phyloP scores from a whole-genome alignment of 169 alveolate genomes.

The Plasmodium chabaudi region DNA sequence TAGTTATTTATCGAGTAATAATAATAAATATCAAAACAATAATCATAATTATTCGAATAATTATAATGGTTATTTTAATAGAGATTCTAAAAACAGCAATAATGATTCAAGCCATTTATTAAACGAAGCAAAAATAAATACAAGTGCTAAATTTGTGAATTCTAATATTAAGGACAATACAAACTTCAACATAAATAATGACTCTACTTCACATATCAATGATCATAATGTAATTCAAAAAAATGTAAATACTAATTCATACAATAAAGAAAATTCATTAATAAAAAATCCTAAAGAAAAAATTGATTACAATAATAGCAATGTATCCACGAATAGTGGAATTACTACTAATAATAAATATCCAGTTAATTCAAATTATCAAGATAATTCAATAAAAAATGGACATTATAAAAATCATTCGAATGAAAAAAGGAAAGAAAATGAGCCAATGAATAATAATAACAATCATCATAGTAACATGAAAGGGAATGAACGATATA shows the following conservation, averaged over 20 bases:
- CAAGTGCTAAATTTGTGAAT: slow-evolving; percentile 25
- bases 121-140: slow-evolving; percentile 56
- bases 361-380: slow-evolving; percentile 5
- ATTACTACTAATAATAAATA: background rate
- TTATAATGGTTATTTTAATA: slow-evolving; percentile 12
- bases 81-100: slow-evolving; percentile 11
- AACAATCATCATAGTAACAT: background rate
- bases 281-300: slow-evolving; percentile 39
- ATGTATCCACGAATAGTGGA: background rate
- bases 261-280: slow-evolving; percentile 34
- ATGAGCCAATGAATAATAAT: slow-evolving; percentile 6
- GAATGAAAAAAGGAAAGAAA: slow-evolving; percentile 24
- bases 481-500: slow-evolving; percentile 48
- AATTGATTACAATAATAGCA: slow-evolving; percentile 13
- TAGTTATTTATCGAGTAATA: background rate
- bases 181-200: slow-evolving; percentile 7
- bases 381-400: slow-evolving; percentile 31
- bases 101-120: slow-evolving; percentile 4
- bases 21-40: slow-evolving; percentile 1
- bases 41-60: slow-evolving; percentile 4
- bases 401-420: slow-evolving; percentile 13
- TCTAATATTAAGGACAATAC: slow-evolving; percentile 31
- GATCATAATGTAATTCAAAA: slow-evolving; percentile 16
- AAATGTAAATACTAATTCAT: slow-evolving; percentile 20
- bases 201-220: slow-evolving; percentile 10